phyloP scores from a whole-genome alignment of 2,329 filamentous ascomycete species.

The Pseudogymnoascus sp. region DNA sequence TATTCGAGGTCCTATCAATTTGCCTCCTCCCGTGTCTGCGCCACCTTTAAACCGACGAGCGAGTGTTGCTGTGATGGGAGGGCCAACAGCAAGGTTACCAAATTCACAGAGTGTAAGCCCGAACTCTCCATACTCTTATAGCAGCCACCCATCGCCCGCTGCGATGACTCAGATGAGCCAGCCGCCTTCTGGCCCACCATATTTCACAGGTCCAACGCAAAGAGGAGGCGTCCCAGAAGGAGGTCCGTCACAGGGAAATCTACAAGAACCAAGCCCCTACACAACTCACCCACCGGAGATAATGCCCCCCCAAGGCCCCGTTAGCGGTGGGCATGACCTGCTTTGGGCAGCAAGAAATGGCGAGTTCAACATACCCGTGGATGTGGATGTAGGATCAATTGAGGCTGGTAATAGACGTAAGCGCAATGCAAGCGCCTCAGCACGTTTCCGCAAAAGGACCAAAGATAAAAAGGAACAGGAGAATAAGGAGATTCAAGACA shows the following conservation, averaged over 20 bases:
- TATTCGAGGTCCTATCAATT: conserved; percentile 13
- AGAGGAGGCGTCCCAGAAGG: conserved; percentile 24
- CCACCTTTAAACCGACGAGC: conserved; percentile 30
- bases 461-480: conserved; percentile 78
- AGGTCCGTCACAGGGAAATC: conserved; percentile 22
- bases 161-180: conserved; percentile 26
- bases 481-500: conserved; percentile 58
- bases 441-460: conserved; percentile 71
- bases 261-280: conserved; percentile 28
- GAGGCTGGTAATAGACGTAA: conserved; percentile 80
- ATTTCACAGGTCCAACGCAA: conserved; percentile 29
- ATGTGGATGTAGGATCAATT: conserved; percentile 74
- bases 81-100: conserved; percentile 25
- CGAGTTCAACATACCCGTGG: conserved; percentile 59
- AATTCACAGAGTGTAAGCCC: conserved; percentile 39
- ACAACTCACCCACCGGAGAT: not conserved
- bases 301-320: conserved; percentile 25
- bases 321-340: conserved; percentile 36
- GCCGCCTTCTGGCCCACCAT: conserved; percentile 22
- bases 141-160: conserved; percentile 35
- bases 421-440: conserved; percentile 79
- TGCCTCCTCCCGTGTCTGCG: conserved; percentile 36
- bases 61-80: conserved; percentile 33
- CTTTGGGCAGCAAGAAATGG: conserved; percentile 47
- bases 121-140: conserved; percentile 42